phyloP scores from a whole-genome alignment of 257 asterid species.

The Nicotiana attenuata region DNA sequence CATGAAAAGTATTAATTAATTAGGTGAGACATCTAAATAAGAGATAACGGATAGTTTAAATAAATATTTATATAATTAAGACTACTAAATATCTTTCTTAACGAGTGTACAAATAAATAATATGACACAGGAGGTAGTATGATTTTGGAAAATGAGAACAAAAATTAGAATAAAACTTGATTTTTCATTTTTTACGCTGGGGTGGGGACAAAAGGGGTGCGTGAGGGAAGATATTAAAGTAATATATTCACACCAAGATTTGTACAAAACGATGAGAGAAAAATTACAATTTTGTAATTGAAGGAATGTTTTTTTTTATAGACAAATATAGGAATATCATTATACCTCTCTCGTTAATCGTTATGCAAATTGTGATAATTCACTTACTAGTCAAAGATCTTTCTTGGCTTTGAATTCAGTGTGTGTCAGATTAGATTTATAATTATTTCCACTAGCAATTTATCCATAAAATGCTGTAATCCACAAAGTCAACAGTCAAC shows the following conservation, averaged over 20 bases:
- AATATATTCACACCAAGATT: neutral
- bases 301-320: neutral
- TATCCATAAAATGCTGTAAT: neutral
- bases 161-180: neutral
- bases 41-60: too few species aligned
- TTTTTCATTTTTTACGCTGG: neutral
- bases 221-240: too few species aligned
- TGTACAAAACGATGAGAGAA: neutral
- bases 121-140: neutral
- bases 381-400: neutral
- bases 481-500: neutral
- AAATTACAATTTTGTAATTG: neutral
- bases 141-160: neutral
- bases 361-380: neutral
- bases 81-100: too few species aligned
- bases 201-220: neutral
- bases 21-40: too few species aligned
- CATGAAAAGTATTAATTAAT: too few species aligned
- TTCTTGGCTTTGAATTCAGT: neutral
- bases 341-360: neutral
- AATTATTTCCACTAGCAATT: neutral
- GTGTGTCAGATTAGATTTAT: neutral
- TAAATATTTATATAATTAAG: too few species aligned
- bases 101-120: neutral
- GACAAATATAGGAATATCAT: neutral